Evolutionary conservation across 495 filamentous ascomycete genomes (phyloP).

Genomic region (Diplogelasinospora grovesii): DNA sequence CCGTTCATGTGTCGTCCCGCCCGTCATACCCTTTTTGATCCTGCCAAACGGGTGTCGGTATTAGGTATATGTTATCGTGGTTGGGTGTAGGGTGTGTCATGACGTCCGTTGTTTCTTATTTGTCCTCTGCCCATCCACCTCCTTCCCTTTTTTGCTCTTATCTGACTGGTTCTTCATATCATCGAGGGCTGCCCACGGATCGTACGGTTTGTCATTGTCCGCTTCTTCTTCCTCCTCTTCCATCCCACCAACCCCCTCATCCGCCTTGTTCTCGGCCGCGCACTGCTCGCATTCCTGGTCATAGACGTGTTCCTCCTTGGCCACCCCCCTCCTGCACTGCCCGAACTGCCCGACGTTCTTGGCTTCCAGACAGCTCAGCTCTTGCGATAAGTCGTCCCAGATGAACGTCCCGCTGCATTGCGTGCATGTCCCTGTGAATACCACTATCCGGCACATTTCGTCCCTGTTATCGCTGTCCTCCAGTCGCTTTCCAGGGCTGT

Average conservation of each 20-base stretch:
- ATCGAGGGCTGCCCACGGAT: too few relatives aligned
- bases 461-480: neutral
- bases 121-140: neutral
- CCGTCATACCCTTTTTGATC: conserved; percentile 11
- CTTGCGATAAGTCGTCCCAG: conserved; percentile 27
- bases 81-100: too few relatives aligned
- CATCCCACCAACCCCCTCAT: conserved; percentile 29
- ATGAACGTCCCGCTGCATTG: conserved; percentile 18
- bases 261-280: conserved; percentile 17
- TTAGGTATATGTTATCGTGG: too few relatives aligned
- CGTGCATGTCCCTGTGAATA: conserved; percentile 28
- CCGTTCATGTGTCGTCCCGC: conserved; percentile 6
- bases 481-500: too few relatives aligned
- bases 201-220: conserved; percentile 1
- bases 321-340: conserved; percentile 20
- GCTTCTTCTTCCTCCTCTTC: conserved; percentile 15
- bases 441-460: conserved; percentile 32
- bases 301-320: conserved; percentile 24
- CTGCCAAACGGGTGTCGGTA: neutral
- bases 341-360: conserved; percentile 31
- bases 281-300: conserved; percentile 33
- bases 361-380: conserved; percentile 31
- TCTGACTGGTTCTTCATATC: too few relatives aligned
- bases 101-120: conserved; percentile 11
- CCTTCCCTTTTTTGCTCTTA: conserved; percentile 5